These are phyloP conservation scores for Aspergillus nanangensis DNA, from an alignment of 495 filamentous ascomycete species.

Conservation along the genomic window DNA sequence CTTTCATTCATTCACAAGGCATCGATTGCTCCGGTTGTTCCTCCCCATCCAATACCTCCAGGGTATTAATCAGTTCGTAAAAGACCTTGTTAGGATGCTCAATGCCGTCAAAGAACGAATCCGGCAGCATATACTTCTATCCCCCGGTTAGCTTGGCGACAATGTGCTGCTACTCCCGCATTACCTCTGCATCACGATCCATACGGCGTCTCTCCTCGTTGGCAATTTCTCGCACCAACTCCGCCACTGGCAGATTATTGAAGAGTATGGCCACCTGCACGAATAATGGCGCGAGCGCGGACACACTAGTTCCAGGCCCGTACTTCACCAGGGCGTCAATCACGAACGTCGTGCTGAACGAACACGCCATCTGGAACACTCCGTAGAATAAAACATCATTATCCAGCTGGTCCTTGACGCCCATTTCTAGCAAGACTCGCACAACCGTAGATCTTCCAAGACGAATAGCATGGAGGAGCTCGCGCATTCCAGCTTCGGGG, in stretches of 20 bases:
- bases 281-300: neutral
- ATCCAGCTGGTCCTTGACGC: constrained; percentile 1
- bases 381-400: neutral
- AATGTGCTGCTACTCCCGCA: too few species aligned
- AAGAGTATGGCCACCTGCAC: neutral
- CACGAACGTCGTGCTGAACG: neutral
- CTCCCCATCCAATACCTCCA: too few species aligned
- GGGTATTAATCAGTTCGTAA: too few species aligned
- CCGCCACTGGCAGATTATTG: neutral
- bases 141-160: too few species aligned
- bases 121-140: too few species aligned
- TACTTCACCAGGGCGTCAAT: neutral
- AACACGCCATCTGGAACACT: constrained; percentile 4
- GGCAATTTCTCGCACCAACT: neutral
- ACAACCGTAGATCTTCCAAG: constrained; percentile 2
- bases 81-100: too few species aligned
- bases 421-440: constrained; percentile 7
- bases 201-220: neutral
- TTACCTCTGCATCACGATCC: too few species aligned
- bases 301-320: neutral
- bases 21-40: too few species aligned
- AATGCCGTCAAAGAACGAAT: too few species aligned
- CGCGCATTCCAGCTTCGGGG: neutral
- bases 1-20: too few species aligned
- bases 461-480: constrained; percentile 4